These are phyloP conservation scores for Fusarium graminum DNA, from an alignment of 2,329 filamentous ascomycete species.

Conservation along the genomic window DNA sequence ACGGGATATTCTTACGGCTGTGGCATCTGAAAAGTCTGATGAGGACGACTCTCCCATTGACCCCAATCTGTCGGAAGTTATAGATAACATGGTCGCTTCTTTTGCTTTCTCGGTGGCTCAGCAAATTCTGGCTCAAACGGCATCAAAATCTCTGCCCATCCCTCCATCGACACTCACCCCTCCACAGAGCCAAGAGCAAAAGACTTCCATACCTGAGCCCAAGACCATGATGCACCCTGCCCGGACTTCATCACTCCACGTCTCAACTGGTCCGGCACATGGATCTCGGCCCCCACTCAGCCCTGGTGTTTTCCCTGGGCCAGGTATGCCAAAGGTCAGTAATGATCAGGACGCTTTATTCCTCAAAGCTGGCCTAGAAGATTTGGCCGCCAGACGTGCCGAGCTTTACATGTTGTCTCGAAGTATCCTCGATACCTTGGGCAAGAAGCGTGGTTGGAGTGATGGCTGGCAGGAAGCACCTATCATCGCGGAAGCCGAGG, in stretches of 20 bases:
- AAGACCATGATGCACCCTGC: constrained; percentile 79
- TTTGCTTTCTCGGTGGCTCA: constrained; percentile 83
- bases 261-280: constrained; percentile 55
- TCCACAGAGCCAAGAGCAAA: constrained; percentile 67
- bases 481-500: constrained; percentile 59
- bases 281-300: constrained; percentile 59
- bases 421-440: constrained; percentile 81
- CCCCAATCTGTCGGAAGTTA: constrained; percentile 62
- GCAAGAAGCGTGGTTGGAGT: constrained; percentile 78
- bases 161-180: constrained; percentile 68
- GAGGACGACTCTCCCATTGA: constrained; percentile 53
- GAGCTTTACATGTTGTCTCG: constrained; percentile 85
- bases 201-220: constrained; percentile 73
- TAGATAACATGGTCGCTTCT: constrained; percentile 81
- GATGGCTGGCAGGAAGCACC: constrained; percentile 78
- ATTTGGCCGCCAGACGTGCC: constrained; percentile 84
- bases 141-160: constrained; percentile 75
- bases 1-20: constrained; percentile 77
- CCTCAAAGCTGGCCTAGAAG: constrained; percentile 77
- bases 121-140: constrained; percentile 81
- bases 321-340: constrained; percentile 58
- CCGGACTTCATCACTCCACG: constrained; percentile 71
- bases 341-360: constrained; percentile 62
- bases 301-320: constrained; percentile 66
- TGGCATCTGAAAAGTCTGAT: constrained; percentile 59